Percentiles rank a stretch among this genome's conserved stretches.
These are phyloP conservation scores for Verticillium alfalfae DNA, from an alignment of 2,329 filamentous ascomycete genomes.

Conservation along the genomic window DNA sequence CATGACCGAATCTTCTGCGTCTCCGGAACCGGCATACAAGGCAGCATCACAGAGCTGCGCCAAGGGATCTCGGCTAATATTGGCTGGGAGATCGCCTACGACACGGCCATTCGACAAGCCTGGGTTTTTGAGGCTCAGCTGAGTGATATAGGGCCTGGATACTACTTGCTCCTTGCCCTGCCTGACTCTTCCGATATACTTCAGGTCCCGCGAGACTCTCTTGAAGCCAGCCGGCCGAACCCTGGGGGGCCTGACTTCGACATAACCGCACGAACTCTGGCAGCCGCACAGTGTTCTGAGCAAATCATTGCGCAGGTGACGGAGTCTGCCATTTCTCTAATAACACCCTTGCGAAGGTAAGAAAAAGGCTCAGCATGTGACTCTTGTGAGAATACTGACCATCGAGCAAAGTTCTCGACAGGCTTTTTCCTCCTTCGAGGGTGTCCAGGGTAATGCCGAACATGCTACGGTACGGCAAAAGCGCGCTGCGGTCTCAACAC, in stretches of 20 bases:
- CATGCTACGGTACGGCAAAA: slow-evolving; percentile 35
- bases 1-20: slow-evolving; percentile 59
- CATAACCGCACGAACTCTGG: slow-evolving; percentile 45
- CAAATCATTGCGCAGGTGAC: slow-evolving; percentile 49
- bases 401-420: not conserved
- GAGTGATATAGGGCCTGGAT: slow-evolving; percentile 17
- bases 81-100: slow-evolving; percentile 49
- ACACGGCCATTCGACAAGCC: slow-evolving; percentile 40
- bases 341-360: slow-evolving; percentile 29
- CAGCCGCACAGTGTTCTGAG: slow-evolving; percentile 28
- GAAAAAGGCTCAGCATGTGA: slow-evolving; percentile 1
- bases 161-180: slow-evolving; percentile 40
- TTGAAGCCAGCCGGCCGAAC: slow-evolving; percentile 35
- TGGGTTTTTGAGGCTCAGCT: slow-evolving; percentile 41
- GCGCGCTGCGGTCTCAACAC: slow-evolving; percentile 36
- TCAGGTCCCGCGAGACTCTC: slow-evolving; percentile 41
- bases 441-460: slow-evolving; percentile 22
- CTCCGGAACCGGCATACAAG: slow-evolving; percentile 56
- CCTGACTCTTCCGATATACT: slow-evolving; percentile 44
- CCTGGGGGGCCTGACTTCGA: slow-evolving; percentile 39
- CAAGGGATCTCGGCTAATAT: slow-evolving; percentile 66
- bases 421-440: slow-evolving; percentile 6
- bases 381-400: not conserved
- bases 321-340: slow-evolving; percentile 35
- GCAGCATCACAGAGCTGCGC: slow-evolving; percentile 63